Conservation (phyloP, 495 filamentous ascomycete species). For the Pseudotulostoma volvatum region DNA sequence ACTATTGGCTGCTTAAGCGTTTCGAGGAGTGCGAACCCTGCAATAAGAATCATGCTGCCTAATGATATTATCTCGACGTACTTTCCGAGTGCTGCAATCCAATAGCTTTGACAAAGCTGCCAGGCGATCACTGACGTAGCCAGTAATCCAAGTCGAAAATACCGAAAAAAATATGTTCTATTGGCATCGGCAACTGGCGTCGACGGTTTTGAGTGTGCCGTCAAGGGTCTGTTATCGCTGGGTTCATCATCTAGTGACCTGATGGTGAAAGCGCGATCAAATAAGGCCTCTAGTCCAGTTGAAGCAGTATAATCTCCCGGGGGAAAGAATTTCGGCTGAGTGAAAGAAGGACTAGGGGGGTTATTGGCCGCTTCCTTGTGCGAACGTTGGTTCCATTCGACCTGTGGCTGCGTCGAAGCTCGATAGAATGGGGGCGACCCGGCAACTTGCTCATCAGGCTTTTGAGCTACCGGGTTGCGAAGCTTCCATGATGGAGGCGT, state of each 20-base stretch:
- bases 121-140: conserved; percentile 18
- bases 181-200: conserved; percentile 5
- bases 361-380: conserved; percentile 1
- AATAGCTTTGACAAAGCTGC: conserved; percentile 19
- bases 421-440: conserved; percentile 25
- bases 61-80: conserved; percentile 27
- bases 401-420: conserved; percentile 3
- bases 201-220: conserved; percentile 2
- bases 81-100: conserved; percentile 19
- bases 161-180: conserved; percentile 8
- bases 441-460: conserved; percentile 19
- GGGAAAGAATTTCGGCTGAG: conserved; percentile 36
- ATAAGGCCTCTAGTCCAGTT: conserved; percentile 32
- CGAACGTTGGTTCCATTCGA: neutral
- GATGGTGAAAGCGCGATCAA: conserved; percentile 30
- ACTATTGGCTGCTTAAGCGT: conserved; percentile 20
- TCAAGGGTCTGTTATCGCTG: neutral
- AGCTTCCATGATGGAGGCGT: conserved; percentile 44
- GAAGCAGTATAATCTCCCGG: conserved; percentile 23
- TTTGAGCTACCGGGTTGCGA: conserved; percentile 37
- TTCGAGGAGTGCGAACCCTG: conserved; percentile 25
- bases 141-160: conserved; percentile 20
- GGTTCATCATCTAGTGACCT: conserved; percentile 23
- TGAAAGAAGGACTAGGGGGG: conserved; percentile 16
- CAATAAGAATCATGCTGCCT: conserved; percentile 24